Percentiles rank a stretch among this genome's conserved stretches.
These are phyloP conservation scores for Batkoa obscura DNA, from an alignment of 371 early-diverging fungal genomes.

Conservation along the genomic window DNA sequence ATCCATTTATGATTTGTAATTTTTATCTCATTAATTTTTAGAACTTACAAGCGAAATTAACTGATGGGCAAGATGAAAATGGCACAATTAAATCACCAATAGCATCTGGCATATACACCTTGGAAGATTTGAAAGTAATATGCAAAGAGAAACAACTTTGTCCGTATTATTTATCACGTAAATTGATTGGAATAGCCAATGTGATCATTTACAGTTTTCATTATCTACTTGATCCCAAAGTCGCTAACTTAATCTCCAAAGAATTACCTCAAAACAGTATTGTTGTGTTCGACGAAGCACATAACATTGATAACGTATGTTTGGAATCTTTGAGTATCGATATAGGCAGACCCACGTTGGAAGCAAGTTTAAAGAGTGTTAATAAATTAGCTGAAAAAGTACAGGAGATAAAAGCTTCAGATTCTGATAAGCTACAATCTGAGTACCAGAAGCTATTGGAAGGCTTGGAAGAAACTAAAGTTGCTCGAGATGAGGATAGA, in stretches of 20 bases:
- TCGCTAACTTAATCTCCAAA: conserved; percentile 89
- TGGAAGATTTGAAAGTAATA: conserved; percentile 79
- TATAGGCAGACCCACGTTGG: conserved; percentile 75
- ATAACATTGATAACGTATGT: conserved; percentile 99
- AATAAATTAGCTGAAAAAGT: conserved; percentile 45
- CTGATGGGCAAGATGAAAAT: conserved; percentile 19
- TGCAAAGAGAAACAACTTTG: conserved; percentile 61
- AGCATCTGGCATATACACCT: conserved; percentile 85
- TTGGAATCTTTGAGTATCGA: conserved; percentile 95
- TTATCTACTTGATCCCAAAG: conserved; percentile 98
- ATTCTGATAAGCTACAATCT: conserved; percentile 64
- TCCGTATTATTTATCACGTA: conserved; percentile 90
- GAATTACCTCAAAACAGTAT: conserved; percentile 89
- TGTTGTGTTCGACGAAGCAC: conserved; percentile 99
- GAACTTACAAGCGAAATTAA: not conserved
- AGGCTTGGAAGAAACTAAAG: conserved; percentile 46
- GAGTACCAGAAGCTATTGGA: conserved; percentile 82
- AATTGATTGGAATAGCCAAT: conserved; percentile 72
- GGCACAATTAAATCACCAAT: conserved; percentile 48
- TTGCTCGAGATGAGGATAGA: conserved; percentile 52
- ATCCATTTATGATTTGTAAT: too few relatives aligned
- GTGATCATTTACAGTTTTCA: conserved; percentile 99
- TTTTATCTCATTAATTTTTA: not conserved
- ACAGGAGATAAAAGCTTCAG: conserved; percentile 63
- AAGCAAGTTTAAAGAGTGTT: conserved; percentile 70